Base-by-base conservation (phyloP, 164 flowering plant species). In the Magnolia kwangsiensis region DNA sequence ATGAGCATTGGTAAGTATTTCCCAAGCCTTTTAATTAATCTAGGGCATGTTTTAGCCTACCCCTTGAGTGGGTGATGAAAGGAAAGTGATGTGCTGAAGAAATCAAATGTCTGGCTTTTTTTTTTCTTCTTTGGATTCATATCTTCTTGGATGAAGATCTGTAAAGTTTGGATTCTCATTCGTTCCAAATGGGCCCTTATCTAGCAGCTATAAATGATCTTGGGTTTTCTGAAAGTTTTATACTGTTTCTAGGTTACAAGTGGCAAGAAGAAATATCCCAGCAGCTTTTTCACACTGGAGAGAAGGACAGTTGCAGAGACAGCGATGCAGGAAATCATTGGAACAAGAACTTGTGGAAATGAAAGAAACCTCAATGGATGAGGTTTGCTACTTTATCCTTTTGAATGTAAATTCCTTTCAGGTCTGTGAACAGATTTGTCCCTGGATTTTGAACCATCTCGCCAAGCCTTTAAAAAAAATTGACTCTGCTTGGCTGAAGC, bases 1-100 rank as follows among this genome's bases (percentile, higher is more conserved):
- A 88, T 72, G 81, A 85, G 4, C 84, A 90, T 80, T 94, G 99
- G 99, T 96, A 68, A 78, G 93, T 85, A 49, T 74, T 67, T 80
- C 59, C 3, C 37, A 55, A 55, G 18, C 13, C 11, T 55, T 55
- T 55, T 3, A 55, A 55, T 16, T 55, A 11, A 55, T 55, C 10
- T 55, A 55, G 61, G 61, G 16, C 61, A 55, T 55, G 13, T 11
- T 11, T 55, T 11, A 55, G 18, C 18, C 16, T 55, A 55, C 61
- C 13, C 18, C 16, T 16, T 55, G 16, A 55, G 18, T 9, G 13
- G 61, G 61, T 3, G 18, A 16, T 55, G 61, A 3, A 55, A 55
- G 16, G 61, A 55, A 55, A 55, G 18, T 0, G 4, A 55, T 55
- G 61, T 55, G 61, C 3, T 55, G 18, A 55, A 16, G 61, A 55